phyloP scores from a whole-genome alignment of 176 grass and related monocot species.

The Ensete ventricosum region DNA sequence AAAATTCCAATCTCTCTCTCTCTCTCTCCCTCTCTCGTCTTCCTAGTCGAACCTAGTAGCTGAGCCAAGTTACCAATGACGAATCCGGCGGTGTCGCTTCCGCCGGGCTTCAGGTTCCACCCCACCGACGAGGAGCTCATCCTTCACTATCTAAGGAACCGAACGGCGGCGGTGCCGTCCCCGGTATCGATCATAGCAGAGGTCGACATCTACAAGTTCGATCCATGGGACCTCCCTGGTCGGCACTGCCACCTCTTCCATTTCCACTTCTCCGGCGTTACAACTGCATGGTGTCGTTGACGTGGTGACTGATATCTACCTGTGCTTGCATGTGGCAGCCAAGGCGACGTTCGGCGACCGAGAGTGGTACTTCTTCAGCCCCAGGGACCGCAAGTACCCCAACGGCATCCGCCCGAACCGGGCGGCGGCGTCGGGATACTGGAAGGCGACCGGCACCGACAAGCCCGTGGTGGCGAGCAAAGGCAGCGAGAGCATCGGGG shows the following conservation, averaged over 20 bases:
- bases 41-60: not conserved
- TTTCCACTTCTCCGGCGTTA: not conserved
- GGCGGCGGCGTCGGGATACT: slow-evolving; percentile 3
- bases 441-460: slow-evolving; percentile 9
- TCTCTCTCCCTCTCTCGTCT: not conserved
- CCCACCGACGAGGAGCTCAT: slow-evolving; percentile 10
- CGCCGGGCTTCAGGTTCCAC: slow-evolving; percentile 7
- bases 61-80: not conserved
- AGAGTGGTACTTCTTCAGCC: slow-evolving; percentile 8
- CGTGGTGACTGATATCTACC: no score
- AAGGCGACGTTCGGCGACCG: not conserved
- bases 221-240: slow-evolving; percentile 9
- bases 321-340: not conserved
- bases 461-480: not conserved
- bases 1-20: slow-evolving; percentile 2
- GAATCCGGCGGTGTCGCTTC: not conserved
- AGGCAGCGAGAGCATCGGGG: slow-evolving; percentile 4
- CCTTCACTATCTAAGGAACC: slow-evolving; percentile 7
- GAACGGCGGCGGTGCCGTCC: not conserved
- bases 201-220: slow-evolving; percentile 14
- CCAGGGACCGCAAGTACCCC: slow-evolving; percentile 7
- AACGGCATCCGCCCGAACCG: not conserved
- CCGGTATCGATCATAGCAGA: slow-evolving; percentile 8
- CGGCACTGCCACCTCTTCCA: not conserved
- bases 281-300: no score